Conservation (phyloP, 2,329 filamentous ascomycete species). For the Cladobotryum protrusum region DNA sequence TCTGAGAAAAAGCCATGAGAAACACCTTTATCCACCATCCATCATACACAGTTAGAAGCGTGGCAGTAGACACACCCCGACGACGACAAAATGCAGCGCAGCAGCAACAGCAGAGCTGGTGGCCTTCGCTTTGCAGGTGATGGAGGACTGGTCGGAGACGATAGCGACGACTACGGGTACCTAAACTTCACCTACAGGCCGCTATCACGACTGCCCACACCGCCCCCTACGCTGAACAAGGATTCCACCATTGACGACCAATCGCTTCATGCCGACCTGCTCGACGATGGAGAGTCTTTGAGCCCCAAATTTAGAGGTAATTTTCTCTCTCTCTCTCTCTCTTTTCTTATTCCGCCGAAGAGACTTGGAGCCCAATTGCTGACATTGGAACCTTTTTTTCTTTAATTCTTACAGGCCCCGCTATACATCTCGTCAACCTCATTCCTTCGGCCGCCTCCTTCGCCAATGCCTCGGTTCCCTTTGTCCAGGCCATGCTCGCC, state of each 20-base stretch:
- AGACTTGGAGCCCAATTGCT: not conserved
- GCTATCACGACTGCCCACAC: constrained; percentile 61
- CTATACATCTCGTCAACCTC: constrained; percentile 60
- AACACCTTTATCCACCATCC: not conserved
- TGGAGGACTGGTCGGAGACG: not conserved
- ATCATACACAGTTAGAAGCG: constrained; percentile 3
- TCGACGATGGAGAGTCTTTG: constrained; percentile 40
- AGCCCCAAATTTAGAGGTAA: constrained; percentile 34
- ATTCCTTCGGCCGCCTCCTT: constrained; percentile 58
- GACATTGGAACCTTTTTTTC: constrained; percentile 8
- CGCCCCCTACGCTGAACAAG: constrained; percentile 48
- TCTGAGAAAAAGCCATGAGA: constrained; percentile 8
- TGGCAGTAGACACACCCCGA: constrained; percentile 1
- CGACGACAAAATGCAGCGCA: constrained; percentile 7
- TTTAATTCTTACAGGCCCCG: constrained; percentile 44
- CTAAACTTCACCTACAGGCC: constrained; percentile 59
- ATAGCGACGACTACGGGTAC: constrained; percentile 28
- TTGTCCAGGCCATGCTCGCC: constrained; percentile 55
- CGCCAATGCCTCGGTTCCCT: constrained; percentile 48
- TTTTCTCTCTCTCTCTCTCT: not conserved
- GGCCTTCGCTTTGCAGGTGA: constrained; percentile 6
- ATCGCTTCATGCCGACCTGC: constrained; percentile 21
- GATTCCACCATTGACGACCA: constrained; percentile 41
- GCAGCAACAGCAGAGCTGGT: constrained; percentile 4
- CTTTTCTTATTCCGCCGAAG: not conserved